Evolutionary conservation across 2,329 filamentous ascomycete species (phyloP).

Genomic region (Leptosphaerulina australis): DNA sequence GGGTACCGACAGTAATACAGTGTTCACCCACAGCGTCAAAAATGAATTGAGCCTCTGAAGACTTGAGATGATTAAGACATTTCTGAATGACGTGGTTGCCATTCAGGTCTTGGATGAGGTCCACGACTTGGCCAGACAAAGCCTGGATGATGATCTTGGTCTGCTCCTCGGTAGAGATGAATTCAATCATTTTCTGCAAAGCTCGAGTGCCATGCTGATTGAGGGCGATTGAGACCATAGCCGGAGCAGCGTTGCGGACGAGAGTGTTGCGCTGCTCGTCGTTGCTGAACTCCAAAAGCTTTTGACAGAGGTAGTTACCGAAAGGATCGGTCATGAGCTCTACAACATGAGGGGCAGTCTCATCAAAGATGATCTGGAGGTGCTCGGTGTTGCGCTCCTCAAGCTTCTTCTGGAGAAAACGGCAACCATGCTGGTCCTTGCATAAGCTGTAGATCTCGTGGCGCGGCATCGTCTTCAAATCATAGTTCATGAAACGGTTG

Average conservation of each 20-base stretch:
- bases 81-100: slow-evolving; percentile 99
- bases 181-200: slow-evolving; percentile 99
- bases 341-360: slow-evolving; percentile 91
- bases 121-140: slow-evolving; percentile 81
- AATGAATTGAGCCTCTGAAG: slow-evolving; percentile 90
- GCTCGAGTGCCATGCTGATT: slow-evolving; percentile 98
- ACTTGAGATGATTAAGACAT: slow-evolving; percentile 90
- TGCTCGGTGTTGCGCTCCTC: slow-evolving; percentile 85
- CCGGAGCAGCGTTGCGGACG: slow-evolving; percentile 84
- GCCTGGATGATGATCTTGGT: slow-evolving; percentile 86
- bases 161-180: slow-evolving; percentile 72
- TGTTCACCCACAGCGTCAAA: slow-evolving; percentile 89
- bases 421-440: slow-evolving; percentile 97
- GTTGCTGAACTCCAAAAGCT: slow-evolving; percentile 92
- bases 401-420: slow-evolving; percentile 95
- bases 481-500: slow-evolving; percentile 81
- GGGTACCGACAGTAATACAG: slow-evolving; percentile 90
- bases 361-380: slow-evolving; percentile 89
- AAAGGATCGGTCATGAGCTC: slow-evolving; percentile 99
- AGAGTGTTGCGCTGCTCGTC: slow-evolving; percentile 92
- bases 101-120: slow-evolving; percentile 95
- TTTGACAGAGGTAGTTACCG: slow-evolving; percentile 99
- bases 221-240: slow-evolving; percentile 90
- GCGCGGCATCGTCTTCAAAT: slow-evolving; percentile 73
- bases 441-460: slow-evolving; percentile 89